phyloP scores from a whole-genome alignment of 306 rosid species.

The Pyrus communis region DNA sequence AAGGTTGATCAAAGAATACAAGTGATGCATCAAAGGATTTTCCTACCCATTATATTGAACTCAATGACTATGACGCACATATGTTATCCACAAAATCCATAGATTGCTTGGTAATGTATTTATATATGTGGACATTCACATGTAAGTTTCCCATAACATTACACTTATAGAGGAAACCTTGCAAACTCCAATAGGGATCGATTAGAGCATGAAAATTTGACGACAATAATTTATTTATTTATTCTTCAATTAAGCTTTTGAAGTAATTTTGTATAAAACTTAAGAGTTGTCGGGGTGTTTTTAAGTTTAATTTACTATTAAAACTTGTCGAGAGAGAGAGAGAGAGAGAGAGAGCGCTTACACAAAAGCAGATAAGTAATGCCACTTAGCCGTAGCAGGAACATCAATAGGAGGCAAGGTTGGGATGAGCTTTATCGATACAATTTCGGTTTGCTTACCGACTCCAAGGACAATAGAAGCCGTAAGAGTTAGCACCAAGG shows the following conservation, averaged over 20 bases:
- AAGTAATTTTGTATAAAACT: too few species aligned
- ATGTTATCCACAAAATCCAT: not conserved
- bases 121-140: not conserved
- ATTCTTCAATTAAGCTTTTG: too few species aligned
- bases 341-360: constrained; percentile 21
- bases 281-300: too few species aligned
- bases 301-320: not conserved
- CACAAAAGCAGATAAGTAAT: constrained; percentile 57
- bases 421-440: constrained; percentile 15
- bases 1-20: not conserved
- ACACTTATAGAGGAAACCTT: not conserved
- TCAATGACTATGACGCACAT: not conserved
- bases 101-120: not conserved
- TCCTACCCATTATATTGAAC: not conserved
- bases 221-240: too few species aligned
- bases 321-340: not conserved
- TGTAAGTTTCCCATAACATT: not conserved
- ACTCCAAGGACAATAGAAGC: constrained; percentile 49
- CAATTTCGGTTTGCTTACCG: constrained; percentile 44
- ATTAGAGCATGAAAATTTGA: too few species aligned
- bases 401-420: constrained; percentile 42
- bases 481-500: constrained; percentile 27
- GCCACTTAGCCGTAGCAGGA: constrained; percentile 60
- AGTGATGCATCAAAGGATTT: not conserved
- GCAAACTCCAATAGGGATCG: too few species aligned